These are phyloP conservation scores for Pulicaria dysenterica DNA, from an alignment of 129 eudicot genomes.

Conservation along the genomic window DNA sequence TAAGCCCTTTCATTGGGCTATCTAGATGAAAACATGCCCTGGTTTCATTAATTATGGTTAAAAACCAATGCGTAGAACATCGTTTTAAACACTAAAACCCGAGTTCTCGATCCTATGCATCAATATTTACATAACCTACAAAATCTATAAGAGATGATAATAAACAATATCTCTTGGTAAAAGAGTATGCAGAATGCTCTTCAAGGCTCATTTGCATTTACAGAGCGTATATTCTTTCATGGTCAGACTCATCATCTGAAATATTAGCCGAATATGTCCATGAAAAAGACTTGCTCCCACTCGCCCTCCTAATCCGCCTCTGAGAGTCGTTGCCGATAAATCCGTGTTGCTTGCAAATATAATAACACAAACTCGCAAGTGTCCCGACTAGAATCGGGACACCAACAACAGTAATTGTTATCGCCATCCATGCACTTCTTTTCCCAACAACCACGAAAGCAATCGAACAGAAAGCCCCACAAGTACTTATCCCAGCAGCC, in stretches of 20 bases:
- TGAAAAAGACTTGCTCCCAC: conserved; percentile 88
- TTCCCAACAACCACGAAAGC: conserved; percentile 90
- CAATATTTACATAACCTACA: conserved; percentile 40
- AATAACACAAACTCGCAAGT: conserved; percentile 74
- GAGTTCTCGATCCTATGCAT: conserved; percentile 23
- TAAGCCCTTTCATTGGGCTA: neutral
- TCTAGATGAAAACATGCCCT: neutral
- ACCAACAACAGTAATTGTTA: conserved; percentile 69
- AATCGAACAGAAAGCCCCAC: conserved; percentile 88
- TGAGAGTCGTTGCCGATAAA: conserved; percentile 68
- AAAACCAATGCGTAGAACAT: conserved; percentile 2
- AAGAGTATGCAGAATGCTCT: neutral
- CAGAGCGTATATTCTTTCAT: conserved; percentile 76
- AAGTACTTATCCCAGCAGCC: conserved; percentile 89
- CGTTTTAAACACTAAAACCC: conserved; percentile 8
- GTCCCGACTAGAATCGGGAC: conserved; percentile 76
- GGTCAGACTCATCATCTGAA: conserved; percentile 84
- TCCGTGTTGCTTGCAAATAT: conserved; percentile 64
- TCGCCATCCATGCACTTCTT: conserved; percentile 80
- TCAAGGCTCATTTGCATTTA: conserved; percentile 30
- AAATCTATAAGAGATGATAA: conserved; percentile 25
- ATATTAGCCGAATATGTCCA: conserved; percentile 82
- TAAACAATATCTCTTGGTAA: conserved; percentile 18
- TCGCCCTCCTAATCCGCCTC: conserved; percentile 71
- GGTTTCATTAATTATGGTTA: conserved; percentile 15